Conservation (phyloP, 495 filamentous ascomycete genomes). For the Penicillium roqueforti region DNA sequence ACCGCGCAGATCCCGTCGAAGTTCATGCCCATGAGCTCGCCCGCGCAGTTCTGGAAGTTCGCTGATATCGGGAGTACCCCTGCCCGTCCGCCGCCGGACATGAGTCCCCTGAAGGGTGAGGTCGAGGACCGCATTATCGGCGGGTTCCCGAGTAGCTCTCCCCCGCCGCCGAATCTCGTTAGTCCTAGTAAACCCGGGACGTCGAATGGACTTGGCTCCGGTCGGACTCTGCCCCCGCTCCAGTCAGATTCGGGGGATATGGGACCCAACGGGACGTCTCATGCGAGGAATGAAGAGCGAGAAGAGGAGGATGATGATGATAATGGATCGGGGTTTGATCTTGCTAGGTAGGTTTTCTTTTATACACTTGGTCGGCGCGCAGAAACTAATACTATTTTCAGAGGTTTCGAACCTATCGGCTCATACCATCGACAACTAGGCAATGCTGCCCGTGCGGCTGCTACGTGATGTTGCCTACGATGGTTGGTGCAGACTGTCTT, state of each 20-base stretch:
- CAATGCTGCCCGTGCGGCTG: constrained; percentile 39
- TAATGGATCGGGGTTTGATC: constrained; percentile 58
- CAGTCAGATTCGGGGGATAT: constrained; percentile 25
- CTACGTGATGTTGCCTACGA: constrained; percentile 11
- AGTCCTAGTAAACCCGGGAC: constrained; percentile 46
- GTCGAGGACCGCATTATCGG: constrained; percentile 41
- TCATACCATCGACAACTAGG: constrained; percentile 57
- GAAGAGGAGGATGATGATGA: constrained; percentile 52
- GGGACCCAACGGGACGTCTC: constrained; percentile 5
- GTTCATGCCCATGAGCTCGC: constrained; percentile 91
- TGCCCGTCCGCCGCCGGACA: constrained; percentile 56
- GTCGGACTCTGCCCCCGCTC: constrained; percentile 34
- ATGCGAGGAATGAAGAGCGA: constrained; percentile 15
- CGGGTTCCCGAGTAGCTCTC: constrained; percentile 64
- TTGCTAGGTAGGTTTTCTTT: constrained; percentile 53
- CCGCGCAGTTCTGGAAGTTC: constrained; percentile 97
- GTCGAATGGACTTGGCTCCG: constrained; percentile 33
- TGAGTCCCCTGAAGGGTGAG: constrained; percentile 56
- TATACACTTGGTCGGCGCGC: neutral
- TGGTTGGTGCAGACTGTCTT: neutral
- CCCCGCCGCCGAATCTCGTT: constrained; percentile 48
- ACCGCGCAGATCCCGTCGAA: constrained; percentile 87
- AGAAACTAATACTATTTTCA: constrained; percentile 33
- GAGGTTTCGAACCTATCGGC: constrained; percentile 69
- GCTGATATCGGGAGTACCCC: constrained; percentile 70